Evolutionary conservation across 1,139 yeast species (phyloP), one percentile per base, ranked within the genome.

Genomic region (Saccharomyces hybrid): DNA sequence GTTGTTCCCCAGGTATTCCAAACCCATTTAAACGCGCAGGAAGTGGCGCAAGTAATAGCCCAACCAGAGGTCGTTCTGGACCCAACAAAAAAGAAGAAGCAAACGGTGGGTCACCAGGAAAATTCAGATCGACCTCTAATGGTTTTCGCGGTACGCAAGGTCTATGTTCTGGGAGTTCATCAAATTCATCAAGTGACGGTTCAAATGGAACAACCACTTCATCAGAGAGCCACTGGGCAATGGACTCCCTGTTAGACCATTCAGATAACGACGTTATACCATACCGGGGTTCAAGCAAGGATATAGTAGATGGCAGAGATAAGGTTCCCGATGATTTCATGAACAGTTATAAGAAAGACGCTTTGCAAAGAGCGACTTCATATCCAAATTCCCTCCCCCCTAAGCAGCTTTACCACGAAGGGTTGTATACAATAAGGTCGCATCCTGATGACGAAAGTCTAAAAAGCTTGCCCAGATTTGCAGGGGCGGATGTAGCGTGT

Each of bases 361-460:
- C 44, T 38, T 38, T 38, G 4, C 44, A 5, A 3, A 38, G 44
- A 13, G 44, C 44, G 1, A 38, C 44, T 16, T 38, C 44, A 8
- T 38, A 38, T 38, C 44, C 44, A 38, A 38, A 4, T 11, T 13
- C 44, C 13, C 25, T 16, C n/a, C 25, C 25, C 44, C 13, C 44
- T 8, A 38, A 20, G 44, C 44, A 38, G 5, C 25, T 38, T 38
- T 16, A 16, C 11, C 25, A 16, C 44, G 11, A 38, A 38, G 44
- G 44, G n/a, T 16, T 38, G 13, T 38, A 38, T 13, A 38, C 25
- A n/a, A 32, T 16, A 13, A 34, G 51, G 9, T 44, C 50, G n/a
- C 53, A 51, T 41, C 32, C 50, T 4, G 53, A 42, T 2, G 44
- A 41, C 4, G 32, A 48, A 7, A 51, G 53, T 48, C 9, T 48